Percentiles rank a stretch among this genome's conserved stretches.
phyloP scores from a whole-genome alignment of 306 rosid genomes.

The Castanea mollissima region DNA sequence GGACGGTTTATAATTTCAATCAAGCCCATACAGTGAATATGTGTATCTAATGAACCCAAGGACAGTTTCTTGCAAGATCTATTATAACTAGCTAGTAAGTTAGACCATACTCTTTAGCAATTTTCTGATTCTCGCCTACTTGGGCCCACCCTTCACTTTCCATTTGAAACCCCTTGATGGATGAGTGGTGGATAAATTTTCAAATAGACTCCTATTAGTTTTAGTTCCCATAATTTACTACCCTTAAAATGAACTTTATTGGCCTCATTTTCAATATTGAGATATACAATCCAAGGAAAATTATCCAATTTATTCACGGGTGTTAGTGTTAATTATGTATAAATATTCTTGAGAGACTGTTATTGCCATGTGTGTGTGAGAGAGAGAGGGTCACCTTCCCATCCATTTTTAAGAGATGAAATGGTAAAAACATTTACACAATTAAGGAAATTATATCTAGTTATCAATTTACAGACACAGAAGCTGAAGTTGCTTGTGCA shows the following conservation, averaged over 20 bases:
- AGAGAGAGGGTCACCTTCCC: neutral
- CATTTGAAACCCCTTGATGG: neutral
- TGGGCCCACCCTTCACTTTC: neutral
- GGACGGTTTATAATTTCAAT: neutral
- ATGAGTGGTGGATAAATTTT: neutral
- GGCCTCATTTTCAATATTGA: neutral
- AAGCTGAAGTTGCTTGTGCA: neutral
- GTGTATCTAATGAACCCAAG: neutral
- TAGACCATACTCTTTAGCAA: too few relatives aligned
- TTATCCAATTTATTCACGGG: neutral
- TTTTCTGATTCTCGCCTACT: too few relatives aligned
- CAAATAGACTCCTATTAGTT: neutral
- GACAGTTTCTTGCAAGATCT: neutral
- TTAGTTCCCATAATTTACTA: neutral
- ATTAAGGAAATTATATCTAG: neutral
- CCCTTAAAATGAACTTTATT: neutral
- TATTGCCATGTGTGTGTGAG: neutral
- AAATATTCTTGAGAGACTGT: neutral
- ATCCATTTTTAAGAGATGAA: neutral
- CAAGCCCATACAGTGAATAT: conserved; percentile 7
- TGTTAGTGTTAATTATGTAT: neutral
- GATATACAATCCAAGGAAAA: neutral
- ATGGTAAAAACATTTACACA: neutral
- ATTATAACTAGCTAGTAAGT: neutral
- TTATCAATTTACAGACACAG: neutral